Evolutionary conservation across 495 filamentous ascomycete species (phyloP).

Genomic region (Aspergillus coremiiformis): DNA sequence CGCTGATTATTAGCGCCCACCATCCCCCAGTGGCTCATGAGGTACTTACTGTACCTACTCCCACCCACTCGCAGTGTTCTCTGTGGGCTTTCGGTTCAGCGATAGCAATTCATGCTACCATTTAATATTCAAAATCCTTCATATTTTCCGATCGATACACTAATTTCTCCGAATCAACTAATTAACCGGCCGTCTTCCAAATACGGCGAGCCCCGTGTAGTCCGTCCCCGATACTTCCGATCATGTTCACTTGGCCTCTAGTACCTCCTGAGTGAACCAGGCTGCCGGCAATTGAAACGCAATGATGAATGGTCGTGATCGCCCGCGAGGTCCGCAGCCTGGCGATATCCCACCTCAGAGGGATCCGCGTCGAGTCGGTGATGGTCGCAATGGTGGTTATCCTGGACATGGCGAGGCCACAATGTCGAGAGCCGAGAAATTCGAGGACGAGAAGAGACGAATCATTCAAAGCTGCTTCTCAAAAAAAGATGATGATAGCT

Average conservation of each 20-base stretch:
- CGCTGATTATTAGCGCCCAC: constrained; percentile 15
- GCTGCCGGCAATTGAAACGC: constrained; percentile 16
- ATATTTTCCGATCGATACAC: background rate
- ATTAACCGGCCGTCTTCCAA: constrained; percentile 5
- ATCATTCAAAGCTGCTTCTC: constrained; percentile 89
- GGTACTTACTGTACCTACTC: constrained; percentile 23
- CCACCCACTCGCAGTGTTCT: background rate
- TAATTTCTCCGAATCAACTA: background rate
- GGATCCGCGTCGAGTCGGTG: constrained; percentile 28
- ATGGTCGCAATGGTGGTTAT: constrained; percentile 25
- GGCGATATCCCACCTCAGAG: constrained; percentile 23
- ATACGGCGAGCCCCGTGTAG: constrained; percentile 14
- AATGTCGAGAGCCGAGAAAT: constrained; percentile 72
- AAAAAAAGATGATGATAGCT: constrained; percentile 77
- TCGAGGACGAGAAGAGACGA: constrained; percentile 90
- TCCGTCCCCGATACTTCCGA: constrained; percentile 20
- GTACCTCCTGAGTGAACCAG: constrained; percentile 23
- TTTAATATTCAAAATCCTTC: background rate
- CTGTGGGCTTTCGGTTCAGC: background rate
- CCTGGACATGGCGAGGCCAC: constrained; percentile 22
- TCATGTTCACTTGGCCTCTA: constrained; percentile 33
- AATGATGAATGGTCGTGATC: constrained; percentile 34
- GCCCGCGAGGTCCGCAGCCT: constrained; percentile 21
- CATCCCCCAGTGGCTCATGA: constrained; percentile 20
- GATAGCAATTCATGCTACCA: background rate